These are phyloP conservation scores for Quercus phellos DNA, from an alignment of 331 rosid species.

Conservation along the genomic window DNA sequence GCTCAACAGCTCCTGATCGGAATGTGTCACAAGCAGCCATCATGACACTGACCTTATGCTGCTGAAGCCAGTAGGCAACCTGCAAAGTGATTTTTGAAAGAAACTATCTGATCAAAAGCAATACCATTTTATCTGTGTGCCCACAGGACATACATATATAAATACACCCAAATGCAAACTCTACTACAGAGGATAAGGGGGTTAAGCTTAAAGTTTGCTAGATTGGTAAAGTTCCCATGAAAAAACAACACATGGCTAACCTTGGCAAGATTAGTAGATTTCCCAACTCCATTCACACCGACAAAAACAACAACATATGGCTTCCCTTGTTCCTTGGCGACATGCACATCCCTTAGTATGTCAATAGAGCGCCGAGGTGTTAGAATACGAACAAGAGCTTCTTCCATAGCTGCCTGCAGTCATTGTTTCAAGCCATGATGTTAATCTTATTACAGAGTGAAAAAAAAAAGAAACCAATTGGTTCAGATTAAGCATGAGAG, in stretches of 20 bases:
- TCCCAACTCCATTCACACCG: conserved; percentile 98
- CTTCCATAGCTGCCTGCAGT: conserved; percentile 89
- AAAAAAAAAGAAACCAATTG: not conserved
- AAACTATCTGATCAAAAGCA: conserved; percentile 14
- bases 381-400: conserved; percentile 89
- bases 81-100: conserved; percentile 21
- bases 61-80: conserved; percentile 99
- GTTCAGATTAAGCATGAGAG: not conserved
- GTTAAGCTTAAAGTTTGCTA: not conserved
- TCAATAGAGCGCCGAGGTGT: conserved; percentile 96
- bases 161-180: not conserved
- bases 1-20: conserved; percentile 98
- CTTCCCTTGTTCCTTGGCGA: conserved; percentile 90
- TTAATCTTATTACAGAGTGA: not conserved
- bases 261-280: conserved; percentile 98
- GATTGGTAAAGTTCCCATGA: not conserved
- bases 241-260: conserved; percentile 28
- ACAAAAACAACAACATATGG: conserved; percentile 97
- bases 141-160: not conserved
- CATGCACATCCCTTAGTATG: conserved; percentile 92
- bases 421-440: conserved; percentile 14
- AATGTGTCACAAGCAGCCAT: conserved; percentile 99
- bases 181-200: conserved; percentile 1
- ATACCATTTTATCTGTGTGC: not conserved
- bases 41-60: conserved; percentile 79